These are phyloP conservation scores for Boletus sp. DNA, from an alignment of 768 basidiomycete genomes.

Conservation along the genomic window DNA sequence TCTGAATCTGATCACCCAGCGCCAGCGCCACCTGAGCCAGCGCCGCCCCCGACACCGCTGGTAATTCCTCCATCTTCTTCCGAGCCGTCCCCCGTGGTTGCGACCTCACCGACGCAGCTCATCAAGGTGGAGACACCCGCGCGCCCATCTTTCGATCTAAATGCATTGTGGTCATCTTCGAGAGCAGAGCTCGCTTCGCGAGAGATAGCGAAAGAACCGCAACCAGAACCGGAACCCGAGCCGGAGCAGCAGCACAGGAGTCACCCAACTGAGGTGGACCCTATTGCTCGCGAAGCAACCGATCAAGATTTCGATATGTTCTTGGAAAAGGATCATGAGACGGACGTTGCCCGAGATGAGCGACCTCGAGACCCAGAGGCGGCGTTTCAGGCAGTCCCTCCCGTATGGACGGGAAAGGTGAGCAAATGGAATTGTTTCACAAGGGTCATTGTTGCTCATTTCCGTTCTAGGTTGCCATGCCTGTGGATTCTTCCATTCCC, in stretches of 20 bases:
- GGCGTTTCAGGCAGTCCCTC: slow-evolving; percentile 51
- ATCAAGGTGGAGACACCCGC: slow-evolving; percentile 43
- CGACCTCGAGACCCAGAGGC: slow-evolving; percentile 42
- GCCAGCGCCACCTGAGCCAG: slow-evolving; percentile 14
- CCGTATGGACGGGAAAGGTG: slow-evolving; percentile 77
- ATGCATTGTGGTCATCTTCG: slow-evolving; percentile 66
- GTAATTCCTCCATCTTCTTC: slow-evolving; percentile 49
- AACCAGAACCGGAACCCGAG: slow-evolving; percentile 24
- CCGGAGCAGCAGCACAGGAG: slow-evolving; percentile 37
- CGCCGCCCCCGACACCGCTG: slow-evolving; percentile 30
- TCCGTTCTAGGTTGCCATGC: slow-evolving; percentile 66
- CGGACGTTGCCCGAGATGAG: slow-evolving; percentile 21
- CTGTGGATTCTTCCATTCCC: slow-evolving; percentile 65
- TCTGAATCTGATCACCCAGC: slow-evolving; percentile 5
- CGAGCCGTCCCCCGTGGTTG: slow-evolving; percentile 21
- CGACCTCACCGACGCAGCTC: slow-evolving; percentile 21
- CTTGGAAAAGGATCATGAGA: slow-evolving; percentile 55
- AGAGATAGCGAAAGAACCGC: slow-evolving; percentile 23
- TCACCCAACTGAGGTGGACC: slow-evolving; percentile 43
- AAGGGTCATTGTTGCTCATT: slow-evolving; percentile 9
- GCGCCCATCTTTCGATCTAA: slow-evolving; percentile 65
- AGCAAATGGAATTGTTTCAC: slow-evolving; percentile 18
- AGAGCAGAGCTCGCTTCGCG: slow-evolving; percentile 25
- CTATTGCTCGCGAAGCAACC: slow-evolving; percentile 43
- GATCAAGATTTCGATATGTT: slow-evolving; percentile 90